Evolutionary conservation across 805 yeast species (phyloP).

Genomic region (Myxozyma mucilagina): DNA sequence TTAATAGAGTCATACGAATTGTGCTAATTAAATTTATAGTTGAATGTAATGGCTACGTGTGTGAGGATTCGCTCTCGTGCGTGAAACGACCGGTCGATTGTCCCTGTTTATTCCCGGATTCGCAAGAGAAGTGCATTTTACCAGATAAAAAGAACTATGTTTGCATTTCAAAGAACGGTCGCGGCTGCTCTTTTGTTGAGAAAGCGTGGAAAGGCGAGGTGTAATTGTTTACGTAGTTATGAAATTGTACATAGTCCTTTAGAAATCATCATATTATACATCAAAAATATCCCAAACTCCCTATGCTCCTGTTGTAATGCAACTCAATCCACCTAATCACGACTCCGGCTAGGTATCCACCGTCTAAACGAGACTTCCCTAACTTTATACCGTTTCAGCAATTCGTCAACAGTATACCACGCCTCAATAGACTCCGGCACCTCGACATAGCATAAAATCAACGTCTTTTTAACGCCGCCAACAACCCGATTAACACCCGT

Average conservation of each 20-base stretch:
- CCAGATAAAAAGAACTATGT: slow-evolving; percentile 66
- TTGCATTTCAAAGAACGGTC: slow-evolving; percentile 70
- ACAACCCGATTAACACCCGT: slow-evolving; percentile 76
- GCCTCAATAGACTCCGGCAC: slow-evolving; percentile 45
- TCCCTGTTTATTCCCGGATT: slow-evolving; percentile 86
- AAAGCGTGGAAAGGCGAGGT: slow-evolving; percentile 65
- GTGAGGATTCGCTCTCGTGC: slow-evolving; percentile 81
- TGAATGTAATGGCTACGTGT: slow-evolving; percentile 66
- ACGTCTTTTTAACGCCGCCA: slow-evolving; percentile 79
- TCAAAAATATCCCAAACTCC: slow-evolving; percentile 1
- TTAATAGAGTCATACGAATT: neutral
- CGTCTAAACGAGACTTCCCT: slow-evolving; percentile 71
- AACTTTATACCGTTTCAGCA: slow-evolving; percentile 51
- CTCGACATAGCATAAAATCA: slow-evolving; percentile 69
- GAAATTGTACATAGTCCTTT: too few relatives aligned
- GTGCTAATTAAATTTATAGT: slow-evolving; percentile 25
- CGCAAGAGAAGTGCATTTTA: slow-evolving; percentile 76
- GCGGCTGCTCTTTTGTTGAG: slow-evolving; percentile 86
- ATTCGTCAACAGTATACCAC: slow-evolving; percentile 38
- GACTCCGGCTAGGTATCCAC: slow-evolving; percentile 82
- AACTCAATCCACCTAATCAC: slow-evolving; percentile 55
- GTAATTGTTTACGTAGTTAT: slow-evolving; percentile 32
- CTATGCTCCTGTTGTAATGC: neutral
- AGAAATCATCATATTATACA: neutral
- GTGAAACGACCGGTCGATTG: slow-evolving; percentile 70